A percentile compares a stretch with the other conserved stretches of the same genome.
Evolutionary conservation across 805 yeast species (phyloP).

Genomic region (Schwanniomyces pseudopolymorphus): DNA sequence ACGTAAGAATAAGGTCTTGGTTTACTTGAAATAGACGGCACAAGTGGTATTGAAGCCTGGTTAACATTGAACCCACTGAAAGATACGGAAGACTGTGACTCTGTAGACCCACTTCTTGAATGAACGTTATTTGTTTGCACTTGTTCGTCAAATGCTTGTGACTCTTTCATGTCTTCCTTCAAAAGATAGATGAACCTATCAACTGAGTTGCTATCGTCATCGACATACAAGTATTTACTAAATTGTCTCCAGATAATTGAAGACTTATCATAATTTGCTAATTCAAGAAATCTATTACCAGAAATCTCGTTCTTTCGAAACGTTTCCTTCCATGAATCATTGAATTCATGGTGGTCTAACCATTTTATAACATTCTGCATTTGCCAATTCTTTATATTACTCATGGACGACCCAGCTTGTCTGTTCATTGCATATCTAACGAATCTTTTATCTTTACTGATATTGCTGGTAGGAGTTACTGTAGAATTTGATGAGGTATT

Average conservation of each 20-base stretch:
- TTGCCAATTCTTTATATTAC: constrained; percentile 67
- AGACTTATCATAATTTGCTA: constrained; percentile 61
- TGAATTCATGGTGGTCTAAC: constrained; percentile 69
- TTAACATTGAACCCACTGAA: constrained; percentile 1
- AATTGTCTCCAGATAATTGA: constrained; percentile 48
- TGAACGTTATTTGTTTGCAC: constrained; percentile 6
- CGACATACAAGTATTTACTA: constrained; percentile 24
- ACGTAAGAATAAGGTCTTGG: constrained; percentile 41
- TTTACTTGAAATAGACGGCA: constrained; percentile 9
- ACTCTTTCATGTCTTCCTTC: constrained; percentile 1
- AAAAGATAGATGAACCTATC: constrained; percentile 41
- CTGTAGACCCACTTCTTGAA: constrained; percentile 15
- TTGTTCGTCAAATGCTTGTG: neutral
- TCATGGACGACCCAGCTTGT: constrained; percentile 20
- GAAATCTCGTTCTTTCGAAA: constrained; percentile 57
- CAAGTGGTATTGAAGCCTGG: neutral
- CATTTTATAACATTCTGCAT: constrained; percentile 63
- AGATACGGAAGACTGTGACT: constrained; percentile 17
- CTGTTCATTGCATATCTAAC: constrained; percentile 44
- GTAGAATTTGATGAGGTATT: constrained; percentile 30
- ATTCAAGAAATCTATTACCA: constrained; percentile 63
- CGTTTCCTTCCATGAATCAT: constrained; percentile 68
- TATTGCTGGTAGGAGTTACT: constrained; percentile 2
- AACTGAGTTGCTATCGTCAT: constrained; percentile 51
- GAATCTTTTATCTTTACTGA: constrained; percentile 38